Conservation (phyloP, 2,329 filamentous ascomycete genomes). For the Arthrobotrys sphaeroides region DNA sequence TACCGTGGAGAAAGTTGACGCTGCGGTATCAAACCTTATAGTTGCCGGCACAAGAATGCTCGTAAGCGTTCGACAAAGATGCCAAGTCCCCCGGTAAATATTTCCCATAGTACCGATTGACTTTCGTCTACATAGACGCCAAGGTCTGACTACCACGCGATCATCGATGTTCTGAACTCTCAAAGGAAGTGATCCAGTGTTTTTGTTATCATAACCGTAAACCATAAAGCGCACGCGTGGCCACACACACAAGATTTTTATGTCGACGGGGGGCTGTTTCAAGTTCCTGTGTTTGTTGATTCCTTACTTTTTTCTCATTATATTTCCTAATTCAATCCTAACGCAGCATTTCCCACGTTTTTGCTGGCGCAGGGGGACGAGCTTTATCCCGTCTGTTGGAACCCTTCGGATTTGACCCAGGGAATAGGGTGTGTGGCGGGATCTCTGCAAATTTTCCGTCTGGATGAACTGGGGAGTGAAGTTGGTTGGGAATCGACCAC, state of each 20-base stretch:
- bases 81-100: slow-evolving; percentile 12
- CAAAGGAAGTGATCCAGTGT: not conserved
- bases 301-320: slow-evolving; percentile 20
- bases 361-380: slow-evolving; percentile 32
- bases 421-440: slow-evolving; percentile 35
- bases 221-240: not conserved
- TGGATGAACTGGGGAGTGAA: not conserved
- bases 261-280: slow-evolving; percentile 22
- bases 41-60: not conserved
- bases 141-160: slow-evolving; percentile 1
- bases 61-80: slow-evolving; percentile 4
- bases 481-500: not conserved
- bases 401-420: slow-evolving; percentile 9
- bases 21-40: not conserved
- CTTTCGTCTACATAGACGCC: not conserved
- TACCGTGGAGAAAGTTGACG: not conserved
- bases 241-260: slow-evolving; percentile 2
- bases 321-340: slow-evolving; percentile 43
- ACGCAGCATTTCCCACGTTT: slow-evolving; percentile 47
- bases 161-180: slow-evolving; percentile 28
- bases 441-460: slow-evolving; percentile 37
- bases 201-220: not conserved
- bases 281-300: slow-evolving; percentile 12
- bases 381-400: slow-evolving; percentile 46
- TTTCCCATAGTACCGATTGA: slow-evolving; percentile 1